Base-by-base conservation (phyloP, 192 early-diverging fungal genomes). In the Coemansia reversa region DNA sequence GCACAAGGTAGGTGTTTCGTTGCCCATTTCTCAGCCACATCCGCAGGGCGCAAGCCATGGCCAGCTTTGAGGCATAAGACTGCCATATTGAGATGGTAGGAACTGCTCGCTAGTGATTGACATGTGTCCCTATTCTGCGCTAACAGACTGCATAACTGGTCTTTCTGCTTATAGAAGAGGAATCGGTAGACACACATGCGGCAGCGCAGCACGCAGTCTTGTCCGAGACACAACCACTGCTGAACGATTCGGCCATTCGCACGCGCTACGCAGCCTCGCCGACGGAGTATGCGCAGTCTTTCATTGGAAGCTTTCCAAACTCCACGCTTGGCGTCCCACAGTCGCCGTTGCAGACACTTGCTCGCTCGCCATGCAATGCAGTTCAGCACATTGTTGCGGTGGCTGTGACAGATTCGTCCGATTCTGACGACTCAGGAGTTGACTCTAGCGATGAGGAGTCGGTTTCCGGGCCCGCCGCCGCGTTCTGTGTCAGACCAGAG, bases 181-280 rank as follows among this genome's bases (percentile, higher is more conserved):
- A 53, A 45, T 18, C 58, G 24, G 22, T 22, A 1, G 63, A 7
- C 7, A 39, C 60, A 48, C 59, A 51, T 39, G 51, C 51, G 16
- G 18, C 57, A 29, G 24, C 57, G 32, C 23, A 30, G 16, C 45
- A 32, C n/a, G 47, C 58, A 18, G 55, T 42, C 5, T 2, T 55
- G 25, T 62, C 32, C 55, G 77, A 80, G 48, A 30, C 69, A n/a
- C 77, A 71, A 58, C 77, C 77, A 61, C 55, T 80, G 57, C 66
- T 80, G 47, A 69, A 57, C 60, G 72, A 71, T 29, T 74, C 77
- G 23, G 71, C 77, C 6, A 80, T 80, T 23, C 77, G 77, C 55
- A 70, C 72, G 0, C 61, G 72, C 27, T 80, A 80, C 25, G 63
- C 55, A 16, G 63, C 48, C 47, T 70, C 70, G 45, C 61, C 72